These are phyloP conservation scores for Sporothrix inflata DNA, from an alignment of 2,329 filamentous ascomycete species.

Conservation along the genomic window DNA sequence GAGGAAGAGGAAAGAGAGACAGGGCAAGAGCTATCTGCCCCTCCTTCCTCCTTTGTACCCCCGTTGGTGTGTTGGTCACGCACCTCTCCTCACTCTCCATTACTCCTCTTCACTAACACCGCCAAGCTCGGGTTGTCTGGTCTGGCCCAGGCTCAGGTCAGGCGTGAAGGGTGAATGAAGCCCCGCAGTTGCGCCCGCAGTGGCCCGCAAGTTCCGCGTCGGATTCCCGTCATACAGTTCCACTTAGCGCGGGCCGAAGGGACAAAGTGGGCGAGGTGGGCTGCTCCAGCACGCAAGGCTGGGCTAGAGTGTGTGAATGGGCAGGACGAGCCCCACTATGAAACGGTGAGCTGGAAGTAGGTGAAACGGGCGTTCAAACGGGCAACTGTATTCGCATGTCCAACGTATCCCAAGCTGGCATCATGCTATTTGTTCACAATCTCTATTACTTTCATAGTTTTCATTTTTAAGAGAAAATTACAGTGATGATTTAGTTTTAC, in stretches of 20 bases:
- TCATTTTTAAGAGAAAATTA: too few species aligned
- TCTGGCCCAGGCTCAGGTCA: not conserved
- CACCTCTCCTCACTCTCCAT: not conserved
- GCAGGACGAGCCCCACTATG: not conserved
- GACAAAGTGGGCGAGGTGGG: slow-evolving; percentile 1
- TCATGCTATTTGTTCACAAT: too few species aligned
- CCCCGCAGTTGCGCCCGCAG: slow-evolving; percentile 20
- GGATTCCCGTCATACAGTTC: not conserved
- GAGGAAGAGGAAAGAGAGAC: not conserved
- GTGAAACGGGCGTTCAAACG: too few species aligned
- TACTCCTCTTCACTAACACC: not conserved
- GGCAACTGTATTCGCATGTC: too few species aligned
- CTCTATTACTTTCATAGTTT: too few species aligned
- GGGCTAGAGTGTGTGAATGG: not conserved
- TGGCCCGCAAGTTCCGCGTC: slow-evolving; percentile 5
- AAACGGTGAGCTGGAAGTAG: not conserved
- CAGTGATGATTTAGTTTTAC: too few species aligned
- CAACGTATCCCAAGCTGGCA: too few species aligned
- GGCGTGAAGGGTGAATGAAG: not conserved
- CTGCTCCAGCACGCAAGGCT: slow-evolving; percentile 5
- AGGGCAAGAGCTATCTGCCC: not conserved
- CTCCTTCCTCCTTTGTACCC: slow-evolving; percentile 2
- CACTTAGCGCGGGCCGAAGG: not conserved
- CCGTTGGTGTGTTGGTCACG: slow-evolving; percentile 9
- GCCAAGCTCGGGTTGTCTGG: not conserved